A percentile compares a stretch with the other conserved stretches of the same genome.
Conservation (phyloP, 805 yeast species). For the Crinitomyces ghanaensis region DNA sequence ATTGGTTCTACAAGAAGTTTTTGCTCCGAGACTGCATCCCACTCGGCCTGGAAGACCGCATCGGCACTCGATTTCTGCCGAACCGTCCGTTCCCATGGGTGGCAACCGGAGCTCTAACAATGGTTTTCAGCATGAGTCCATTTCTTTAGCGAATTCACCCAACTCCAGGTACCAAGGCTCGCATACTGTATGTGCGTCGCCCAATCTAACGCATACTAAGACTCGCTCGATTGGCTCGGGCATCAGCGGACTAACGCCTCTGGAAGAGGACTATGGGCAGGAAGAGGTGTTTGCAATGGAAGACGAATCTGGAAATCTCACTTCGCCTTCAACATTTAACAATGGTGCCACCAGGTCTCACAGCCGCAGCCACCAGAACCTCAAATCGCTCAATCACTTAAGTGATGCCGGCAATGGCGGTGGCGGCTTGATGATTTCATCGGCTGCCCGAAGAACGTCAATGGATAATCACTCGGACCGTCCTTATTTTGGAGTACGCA, state of each 20-base stretch:
- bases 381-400: too few species aligned
- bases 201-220: not conserved
- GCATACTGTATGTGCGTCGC: constrained; percentile 1
- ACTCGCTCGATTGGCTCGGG: not conserved
- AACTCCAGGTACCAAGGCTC: too few species aligned
- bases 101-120: too few species aligned
- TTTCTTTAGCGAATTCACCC: too few species aligned
- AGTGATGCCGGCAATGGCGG: too few species aligned
- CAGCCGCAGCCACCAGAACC: too few species aligned
- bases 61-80: constrained; percentile 1
- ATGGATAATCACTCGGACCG: not conserved
- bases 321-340: too few species aligned
- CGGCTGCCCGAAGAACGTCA: not conserved
- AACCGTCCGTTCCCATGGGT: too few species aligned
- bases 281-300: constrained; percentile 15
- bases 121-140: too few species aligned
- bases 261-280: constrained; percentile 5
- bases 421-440: too few species aligned
- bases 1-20: constrained; percentile 59
- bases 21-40: constrained; percentile 44
- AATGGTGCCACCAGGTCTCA: too few species aligned
- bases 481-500: not conserved
- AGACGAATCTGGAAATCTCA: constrained; percentile 5
- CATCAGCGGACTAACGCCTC: constrained; percentile 5
- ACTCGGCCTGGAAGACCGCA: too few species aligned